phyloP scores from a whole-genome alignment of 345 rosid species.

The Clarkia xantiana region DNA sequence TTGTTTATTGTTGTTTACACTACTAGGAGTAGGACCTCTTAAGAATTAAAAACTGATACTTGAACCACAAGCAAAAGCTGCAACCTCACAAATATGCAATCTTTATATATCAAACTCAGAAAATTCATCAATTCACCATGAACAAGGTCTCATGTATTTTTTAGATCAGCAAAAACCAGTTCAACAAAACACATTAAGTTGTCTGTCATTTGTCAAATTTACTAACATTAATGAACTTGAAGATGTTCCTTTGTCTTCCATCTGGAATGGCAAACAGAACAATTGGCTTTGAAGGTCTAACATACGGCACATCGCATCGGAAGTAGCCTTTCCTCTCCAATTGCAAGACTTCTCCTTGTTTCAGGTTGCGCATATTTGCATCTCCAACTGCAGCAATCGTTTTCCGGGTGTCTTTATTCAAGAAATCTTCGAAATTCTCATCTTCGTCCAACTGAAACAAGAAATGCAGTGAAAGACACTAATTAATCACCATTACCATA shows the following conservation, averaged over 20 bases:
- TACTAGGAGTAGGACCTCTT: too few relatives aligned
- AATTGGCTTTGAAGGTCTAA: slow-evolving; percentile 51
- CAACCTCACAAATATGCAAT: too few relatives aligned
- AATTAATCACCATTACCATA: not conserved
- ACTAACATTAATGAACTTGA: slow-evolving; percentile 7
- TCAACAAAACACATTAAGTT: too few relatives aligned
- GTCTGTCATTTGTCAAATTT: too few relatives aligned
- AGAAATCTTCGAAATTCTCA: slow-evolving; percentile 47
- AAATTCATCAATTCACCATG: too few relatives aligned
- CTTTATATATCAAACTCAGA: too few relatives aligned
- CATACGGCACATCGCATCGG: slow-evolving; percentile 70
- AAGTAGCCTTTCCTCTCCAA: slow-evolving; percentile 93
- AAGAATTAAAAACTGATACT: too few relatives aligned
- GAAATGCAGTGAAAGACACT: not conserved
- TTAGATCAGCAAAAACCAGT: too few relatives aligned
- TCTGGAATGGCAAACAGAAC: slow-evolving; percentile 78
- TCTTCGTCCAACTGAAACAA: slow-evolving; percentile 71
- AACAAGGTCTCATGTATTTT: too few relatives aligned
- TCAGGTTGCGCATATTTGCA: slow-evolving; percentile 68
- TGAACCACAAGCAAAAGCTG: too few relatives aligned
- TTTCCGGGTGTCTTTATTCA: slow-evolving; percentile 56
- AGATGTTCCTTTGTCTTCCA: slow-evolving; percentile 38
- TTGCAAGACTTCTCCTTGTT: slow-evolving; percentile 58
- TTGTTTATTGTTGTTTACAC: too few relatives aligned
- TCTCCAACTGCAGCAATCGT: slow-evolving; percentile 73